A percentile compares a stretch with the other conserved stretches of the same genome.
Conservation (phyloP, 1,284 basidiomycete species). For the Microbotryum saponariae region DNA sequence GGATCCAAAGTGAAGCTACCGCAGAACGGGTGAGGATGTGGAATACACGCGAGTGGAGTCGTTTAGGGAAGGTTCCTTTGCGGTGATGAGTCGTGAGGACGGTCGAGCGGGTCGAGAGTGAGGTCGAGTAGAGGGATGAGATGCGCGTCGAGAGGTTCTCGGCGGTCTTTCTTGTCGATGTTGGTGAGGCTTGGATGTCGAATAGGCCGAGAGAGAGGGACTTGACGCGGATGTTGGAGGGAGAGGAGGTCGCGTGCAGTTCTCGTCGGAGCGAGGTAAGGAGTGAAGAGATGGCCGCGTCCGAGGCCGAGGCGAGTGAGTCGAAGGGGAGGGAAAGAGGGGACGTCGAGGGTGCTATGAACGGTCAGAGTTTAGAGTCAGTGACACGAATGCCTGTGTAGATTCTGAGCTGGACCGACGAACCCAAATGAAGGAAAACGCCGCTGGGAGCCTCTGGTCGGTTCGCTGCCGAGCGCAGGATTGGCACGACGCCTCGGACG, state of each 20-base stretch:
- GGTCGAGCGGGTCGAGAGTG: too few species aligned
- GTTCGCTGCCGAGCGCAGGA: conserved; percentile 14
- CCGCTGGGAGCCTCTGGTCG: conserved; percentile 17
- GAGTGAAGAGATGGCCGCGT: conserved; percentile 18
- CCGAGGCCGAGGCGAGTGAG: conserved; percentile 20
- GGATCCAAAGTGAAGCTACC: too few species aligned
- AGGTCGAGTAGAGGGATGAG: too few species aligned
- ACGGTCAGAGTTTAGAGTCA: not conserved
- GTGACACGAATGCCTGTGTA: not conserved
- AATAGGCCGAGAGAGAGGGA: conserved; percentile 25
- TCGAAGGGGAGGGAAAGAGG: conserved; percentile 24
- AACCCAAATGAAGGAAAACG: conserved; percentile 21
- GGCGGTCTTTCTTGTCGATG: too few species aligned
- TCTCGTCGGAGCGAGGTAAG: conserved; percentile 29
- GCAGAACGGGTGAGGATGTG: too few species aligned
- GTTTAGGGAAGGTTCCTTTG: too few species aligned
- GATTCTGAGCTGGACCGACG: not conserved
- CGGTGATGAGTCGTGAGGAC: too few species aligned
- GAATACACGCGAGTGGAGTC: too few species aligned
- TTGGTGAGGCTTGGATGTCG: not conserved
- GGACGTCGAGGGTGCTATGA: conserved; percentile 18
- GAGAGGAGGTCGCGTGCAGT: conserved; percentile 6
- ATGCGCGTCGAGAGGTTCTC: too few species aligned
- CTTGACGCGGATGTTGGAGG: conserved; percentile 7
- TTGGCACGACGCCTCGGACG: conserved; percentile 21